Evolutionary conservation across 768 basidiomycete genomes (phyloP).

Genomic region (Leccinum subtestaceum): DNA sequence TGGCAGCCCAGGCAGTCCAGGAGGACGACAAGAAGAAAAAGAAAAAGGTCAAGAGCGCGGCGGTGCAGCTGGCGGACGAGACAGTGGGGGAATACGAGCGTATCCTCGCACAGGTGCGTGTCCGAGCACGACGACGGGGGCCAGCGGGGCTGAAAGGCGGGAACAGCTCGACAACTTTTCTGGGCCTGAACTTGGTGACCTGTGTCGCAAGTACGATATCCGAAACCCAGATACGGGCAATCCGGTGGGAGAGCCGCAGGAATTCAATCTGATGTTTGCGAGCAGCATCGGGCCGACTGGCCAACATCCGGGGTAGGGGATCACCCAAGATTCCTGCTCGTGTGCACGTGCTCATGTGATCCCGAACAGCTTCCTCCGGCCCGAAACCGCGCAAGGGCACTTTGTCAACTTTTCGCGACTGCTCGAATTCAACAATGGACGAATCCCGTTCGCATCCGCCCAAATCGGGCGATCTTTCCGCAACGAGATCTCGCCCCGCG

Average conservation of each 20-base stretch:
- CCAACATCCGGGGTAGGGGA: conserved; percentile 80
- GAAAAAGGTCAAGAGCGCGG: conserved; percentile 63
- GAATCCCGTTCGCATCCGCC: conserved; percentile 94
- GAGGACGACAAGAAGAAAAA: conserved; percentile 51
- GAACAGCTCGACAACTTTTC: conserved; percentile 74
- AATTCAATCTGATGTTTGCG: conserved; percentile 99
- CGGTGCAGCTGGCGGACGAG: conserved; percentile 71
- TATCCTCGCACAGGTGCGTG: conserved; percentile 81
- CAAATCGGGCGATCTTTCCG: conserved; percentile 96
- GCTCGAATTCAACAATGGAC: conserved; percentile 97
- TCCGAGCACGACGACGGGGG: background rate
- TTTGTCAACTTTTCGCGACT: conserved; percentile 98
- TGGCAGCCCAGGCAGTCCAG: conserved; percentile 69
- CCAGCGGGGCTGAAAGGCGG: background rate
- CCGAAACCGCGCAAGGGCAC: conserved; percentile 97
- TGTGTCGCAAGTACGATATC: conserved; percentile 78
- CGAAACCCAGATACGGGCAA: conserved; percentile 91
- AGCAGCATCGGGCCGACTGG: conserved; percentile 97
- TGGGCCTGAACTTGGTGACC: conserved; percentile 83
- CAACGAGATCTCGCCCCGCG: conserved; percentile 97
- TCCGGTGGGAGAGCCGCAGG: conserved; percentile 87
- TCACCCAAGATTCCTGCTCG: background rate
- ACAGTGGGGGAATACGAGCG: conserved; percentile 75
- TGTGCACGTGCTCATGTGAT: background rate
- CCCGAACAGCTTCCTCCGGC: conserved; percentile 78